Base-by-base conservation (phyloP, 2,329 filamentous ascomycete species). In the Trichoderma simmonsii region DNA sequence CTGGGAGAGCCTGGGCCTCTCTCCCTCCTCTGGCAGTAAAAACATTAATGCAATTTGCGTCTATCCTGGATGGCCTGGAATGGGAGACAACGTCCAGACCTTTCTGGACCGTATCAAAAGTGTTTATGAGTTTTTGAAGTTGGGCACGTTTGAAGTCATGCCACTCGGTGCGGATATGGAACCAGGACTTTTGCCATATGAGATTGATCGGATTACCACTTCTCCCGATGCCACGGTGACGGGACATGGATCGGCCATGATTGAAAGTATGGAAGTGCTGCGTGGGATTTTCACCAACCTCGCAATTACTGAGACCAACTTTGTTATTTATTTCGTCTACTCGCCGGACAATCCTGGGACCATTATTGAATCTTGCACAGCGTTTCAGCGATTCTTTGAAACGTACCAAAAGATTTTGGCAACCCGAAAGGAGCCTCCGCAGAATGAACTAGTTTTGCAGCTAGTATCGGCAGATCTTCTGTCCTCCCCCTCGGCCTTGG, bases 1-100 rank as follows among this genome's bases (percentile, higher is more conserved):
- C 77, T 97, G 93, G 94, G 93, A 96, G 78, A 90, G 91, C 61
- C 83, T 97, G 21, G 92, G 93, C 0, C 85, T 97, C 2, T 89
- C 89, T 2, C 93, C 93, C 4, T 88, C 89, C 9, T 89, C 89
- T 72, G 92, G 92, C 0, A 78, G 85, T 8, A 97, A 97, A 79
- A 89, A 95, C 73, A 83, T 96, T 34, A 86, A 87, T 43, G 87
- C 90, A 0, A 87, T 93, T 62, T 93, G 92, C 77, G 83, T 96
- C 2, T 92, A 91, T 74, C 93, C 93, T 0, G 84, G 87, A 65
- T 88, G 88, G 76, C 87, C 88, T 32, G 90, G 91, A 1, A 83
- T 95, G 76, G 80, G 83, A 48, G 87, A 89, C 57, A 87, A 88
- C 63, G 87, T 90, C 6, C 83, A 86, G 15, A 85, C 84, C 1